These are phyloP conservation scores for Dryas integrifolia DNA, from an alignment of 331 rosid genomes.

Conservation along the genomic window DNA sequence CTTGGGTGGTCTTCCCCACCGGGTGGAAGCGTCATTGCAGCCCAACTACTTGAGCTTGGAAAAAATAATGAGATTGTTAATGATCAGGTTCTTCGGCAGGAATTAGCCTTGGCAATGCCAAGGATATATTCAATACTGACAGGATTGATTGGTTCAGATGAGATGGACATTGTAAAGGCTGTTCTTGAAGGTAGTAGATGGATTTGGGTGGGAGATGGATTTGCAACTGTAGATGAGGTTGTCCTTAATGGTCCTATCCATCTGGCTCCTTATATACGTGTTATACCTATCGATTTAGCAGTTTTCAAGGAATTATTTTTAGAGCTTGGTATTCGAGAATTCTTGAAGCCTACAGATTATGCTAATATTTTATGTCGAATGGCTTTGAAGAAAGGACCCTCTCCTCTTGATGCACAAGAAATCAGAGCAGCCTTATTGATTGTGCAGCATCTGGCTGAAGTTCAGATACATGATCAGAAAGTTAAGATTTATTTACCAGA, in stretches of 20 bases:
- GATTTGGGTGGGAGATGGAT: constrained; percentile 99
- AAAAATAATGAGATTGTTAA: constrained; percentile 82
- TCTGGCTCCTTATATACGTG: constrained; percentile 97
- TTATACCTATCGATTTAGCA: constrained; percentile 88
- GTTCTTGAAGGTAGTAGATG: constrained; percentile 94
- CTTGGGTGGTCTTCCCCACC: constrained; percentile 93
- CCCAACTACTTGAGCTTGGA: constrained; percentile 97
- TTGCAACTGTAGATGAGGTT: constrained; percentile 85
- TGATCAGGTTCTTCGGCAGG: constrained; percentile 91
- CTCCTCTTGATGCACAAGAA: constrained; percentile 79
- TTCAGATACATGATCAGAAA: constrained; percentile 55
- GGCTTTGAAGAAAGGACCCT: constrained; percentile 72
- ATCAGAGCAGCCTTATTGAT: constrained; percentile 79
- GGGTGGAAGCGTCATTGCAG: constrained; percentile 92
- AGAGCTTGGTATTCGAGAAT: constrained; percentile 84
- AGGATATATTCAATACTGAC: constrained; percentile 81
- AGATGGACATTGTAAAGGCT: constrained; percentile 95
- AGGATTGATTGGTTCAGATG: constrained; percentile 77
- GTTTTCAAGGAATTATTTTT: constrained; percentile 79
- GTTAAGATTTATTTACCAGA: constrained; percentile 79
- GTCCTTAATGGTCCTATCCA: constrained; percentile 93
- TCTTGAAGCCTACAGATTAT: constrained; percentile 67
- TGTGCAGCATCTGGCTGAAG: constrained; percentile 92
- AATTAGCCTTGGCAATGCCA: constrained; percentile 85
- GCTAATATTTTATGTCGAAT: constrained; percentile 78